Evolutionary conservation across 306 rosid species (phyloP).

Genomic region (Prosopis cineraria): DNA sequence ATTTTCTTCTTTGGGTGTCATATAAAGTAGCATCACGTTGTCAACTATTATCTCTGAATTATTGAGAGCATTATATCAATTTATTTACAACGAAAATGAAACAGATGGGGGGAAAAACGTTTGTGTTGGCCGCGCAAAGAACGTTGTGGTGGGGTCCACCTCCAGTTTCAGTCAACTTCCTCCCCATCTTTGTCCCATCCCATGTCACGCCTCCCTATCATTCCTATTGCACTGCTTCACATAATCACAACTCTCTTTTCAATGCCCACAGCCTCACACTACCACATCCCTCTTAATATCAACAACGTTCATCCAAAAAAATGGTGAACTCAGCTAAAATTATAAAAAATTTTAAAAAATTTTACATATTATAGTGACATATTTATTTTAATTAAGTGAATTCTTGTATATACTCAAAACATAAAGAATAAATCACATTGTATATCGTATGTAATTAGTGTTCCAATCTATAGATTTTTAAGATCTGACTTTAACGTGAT

Average conservation of each 20-base stretch:
- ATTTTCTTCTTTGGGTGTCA: not conserved
- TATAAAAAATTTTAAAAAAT: not conserved
- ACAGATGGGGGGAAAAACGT: not conserved
- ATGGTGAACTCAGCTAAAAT: not conserved
- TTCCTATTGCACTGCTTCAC: not conserved
- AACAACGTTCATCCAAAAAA: not conserved
- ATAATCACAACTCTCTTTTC: too few relatives aligned
- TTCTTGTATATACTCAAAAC: not conserved
- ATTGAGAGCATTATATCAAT: too few relatives aligned
- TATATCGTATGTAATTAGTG: not conserved
- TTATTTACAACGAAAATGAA: not conserved
- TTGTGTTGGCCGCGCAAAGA: constrained; percentile 43
- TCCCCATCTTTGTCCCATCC: not conserved
- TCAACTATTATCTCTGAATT: too few relatives aligned
- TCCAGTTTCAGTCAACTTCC: constrained; percentile 27
- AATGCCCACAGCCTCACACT: too few relatives aligned
- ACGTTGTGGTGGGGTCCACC: constrained; percentile 40
- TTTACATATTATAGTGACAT: not conserved
- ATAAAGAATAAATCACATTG: not conserved
- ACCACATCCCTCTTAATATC: not conserved
- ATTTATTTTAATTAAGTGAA: not conserved
- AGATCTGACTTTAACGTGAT: too few relatives aligned
- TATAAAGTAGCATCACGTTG: too few relatives aligned
- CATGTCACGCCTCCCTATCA: not conserved
- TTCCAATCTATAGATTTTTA: not conserved